Conservation (phyloP, 2,329 filamentous ascomycete species). For the Penicillium sp. region DNA sequence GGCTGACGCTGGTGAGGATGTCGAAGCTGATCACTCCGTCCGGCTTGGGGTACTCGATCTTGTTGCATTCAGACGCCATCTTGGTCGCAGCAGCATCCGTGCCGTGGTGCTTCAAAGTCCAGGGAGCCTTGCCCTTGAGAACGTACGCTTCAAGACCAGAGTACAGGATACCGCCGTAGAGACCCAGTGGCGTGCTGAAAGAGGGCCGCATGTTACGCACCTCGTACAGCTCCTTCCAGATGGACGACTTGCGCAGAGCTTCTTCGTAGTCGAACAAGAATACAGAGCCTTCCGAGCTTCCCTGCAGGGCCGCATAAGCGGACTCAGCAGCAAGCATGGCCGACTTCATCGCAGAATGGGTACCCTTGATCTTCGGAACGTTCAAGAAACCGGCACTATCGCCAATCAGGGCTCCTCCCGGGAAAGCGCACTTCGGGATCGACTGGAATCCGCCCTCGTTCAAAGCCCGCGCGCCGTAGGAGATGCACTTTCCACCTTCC, state of each 20-base stretch:
- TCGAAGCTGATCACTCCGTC: conserved; percentile 93
- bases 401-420: conserved; percentile 86
- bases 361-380: conserved; percentile 96
- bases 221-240: conserved; percentile 89
- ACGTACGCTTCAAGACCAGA: conserved; percentile 86
- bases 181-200: conserved; percentile 76
- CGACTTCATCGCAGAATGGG: conserved; percentile 93
- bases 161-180: conserved; percentile 85
- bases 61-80: conserved; percentile 65
- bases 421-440: conserved; percentile 93
- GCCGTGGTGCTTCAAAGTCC: conserved; percentile 79
- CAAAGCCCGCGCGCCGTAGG: conserved; percentile 83
- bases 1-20: conserved; percentile 86
- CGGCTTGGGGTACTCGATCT: conserved; percentile 95
- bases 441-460: conserved; percentile 96
- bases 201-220: conserved; percentile 96
- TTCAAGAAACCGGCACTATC: conserved; percentile 96
- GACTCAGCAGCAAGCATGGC: conserved; percentile 94
- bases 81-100: conserved; percentile 73
- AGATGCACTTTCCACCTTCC: conserved; percentile 96
- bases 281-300: conserved; percentile 59
- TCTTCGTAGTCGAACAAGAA: conserved; percentile 96
- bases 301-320: conserved; percentile 64
- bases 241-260: conserved; percentile 69
- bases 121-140: conserved; percentile 74